Conservation (phyloP, 768 basidiomycete species). For the Boletus reticulatus region DNA sequence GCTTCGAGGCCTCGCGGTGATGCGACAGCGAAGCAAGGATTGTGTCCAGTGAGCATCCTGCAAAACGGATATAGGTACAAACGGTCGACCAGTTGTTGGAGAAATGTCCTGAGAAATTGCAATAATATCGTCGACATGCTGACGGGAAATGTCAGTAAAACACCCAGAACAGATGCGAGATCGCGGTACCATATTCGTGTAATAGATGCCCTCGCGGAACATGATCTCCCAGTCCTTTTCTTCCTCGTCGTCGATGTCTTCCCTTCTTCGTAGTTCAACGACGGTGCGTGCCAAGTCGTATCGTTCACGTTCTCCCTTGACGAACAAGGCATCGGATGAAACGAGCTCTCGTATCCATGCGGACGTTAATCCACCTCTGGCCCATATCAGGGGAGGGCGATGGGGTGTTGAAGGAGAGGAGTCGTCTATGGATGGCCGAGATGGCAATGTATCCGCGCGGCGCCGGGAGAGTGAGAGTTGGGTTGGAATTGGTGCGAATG, state of each 20-base stretch:
- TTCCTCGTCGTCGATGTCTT: slow-evolving; percentile 55
- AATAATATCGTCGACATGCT: slow-evolving; percentile 82
- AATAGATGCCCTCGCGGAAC: slow-evolving; percentile 79
- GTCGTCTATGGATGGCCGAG: slow-evolving; percentile 17
- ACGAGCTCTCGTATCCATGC: slow-evolving; percentile 73
- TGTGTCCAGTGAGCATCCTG: slow-evolving; percentile 82
- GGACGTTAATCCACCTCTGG: slow-evolving; percentile 69
- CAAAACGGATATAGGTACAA: slow-evolving; percentile 62
- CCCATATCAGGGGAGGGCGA: slow-evolving; percentile 60
- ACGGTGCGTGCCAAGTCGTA: slow-evolving; percentile 76
- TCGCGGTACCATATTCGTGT: slow-evolving; percentile 73
- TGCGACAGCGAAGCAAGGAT: slow-evolving; percentile 59
- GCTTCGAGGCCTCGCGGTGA: slow-evolving; percentile 40
- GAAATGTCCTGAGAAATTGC: slow-evolving; percentile 73
- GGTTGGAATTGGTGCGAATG: slow-evolving; percentile 16
- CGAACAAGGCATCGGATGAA: slow-evolving; percentile 77
- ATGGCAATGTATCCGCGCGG: slow-evolving; percentile 31
- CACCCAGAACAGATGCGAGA: not conserved
- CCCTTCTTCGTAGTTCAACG: slow-evolving; percentile 66
- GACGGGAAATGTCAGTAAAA: slow-evolving; percentile 5
- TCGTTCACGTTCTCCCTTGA: slow-evolving; percentile 72
- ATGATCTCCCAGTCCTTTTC: slow-evolving; percentile 68
- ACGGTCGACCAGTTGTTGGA: slow-evolving; percentile 63
- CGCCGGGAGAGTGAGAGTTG: slow-evolving; percentile 20
- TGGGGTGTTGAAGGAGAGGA: slow-evolving; percentile 10